These are phyloP conservation scores for Globisporangium solare DNA, from an alignment of 352 stramenopile genomes.

Conservation along the genomic window DNA sequence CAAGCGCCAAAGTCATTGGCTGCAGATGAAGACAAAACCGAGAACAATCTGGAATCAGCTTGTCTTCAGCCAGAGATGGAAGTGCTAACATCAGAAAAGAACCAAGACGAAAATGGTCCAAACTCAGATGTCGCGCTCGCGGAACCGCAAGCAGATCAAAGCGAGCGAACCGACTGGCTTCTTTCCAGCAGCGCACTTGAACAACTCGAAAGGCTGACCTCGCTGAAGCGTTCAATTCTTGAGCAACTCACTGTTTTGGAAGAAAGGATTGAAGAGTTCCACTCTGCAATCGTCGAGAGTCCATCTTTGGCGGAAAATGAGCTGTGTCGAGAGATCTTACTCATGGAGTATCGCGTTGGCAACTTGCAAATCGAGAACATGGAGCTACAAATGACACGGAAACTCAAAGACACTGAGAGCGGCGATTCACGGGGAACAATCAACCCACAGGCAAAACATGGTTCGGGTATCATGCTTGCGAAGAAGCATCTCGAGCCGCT, in stretches of 20 bases:
- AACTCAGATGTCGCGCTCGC: not conserved
- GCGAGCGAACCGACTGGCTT: too few relatives aligned
- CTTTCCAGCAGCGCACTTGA: not conserved
- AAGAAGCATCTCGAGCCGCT: not conserved
- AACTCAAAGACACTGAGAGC: conserved; percentile 22
- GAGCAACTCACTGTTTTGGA: conserved; percentile 13
- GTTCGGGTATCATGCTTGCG: too few relatives aligned
- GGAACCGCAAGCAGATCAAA: conserved; percentile 6
- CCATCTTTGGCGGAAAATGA: conserved; percentile 36
- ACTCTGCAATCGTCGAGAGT: conserved; percentile 38
- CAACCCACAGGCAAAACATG: too few relatives aligned
- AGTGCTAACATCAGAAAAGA: not conserved
- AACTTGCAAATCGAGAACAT: conserved; percentile 91
- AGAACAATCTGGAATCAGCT: not conserved
- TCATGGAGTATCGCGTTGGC: conserved; percentile 86
- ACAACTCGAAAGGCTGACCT: conserved; percentile 1
- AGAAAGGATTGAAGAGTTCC: conserved; percentile 58
- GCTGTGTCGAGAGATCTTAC: conserved; percentile 52
- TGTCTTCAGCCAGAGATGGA: conserved; percentile 3
- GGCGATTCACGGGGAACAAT: not conserved
- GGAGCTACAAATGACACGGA: conserved; percentile 57
- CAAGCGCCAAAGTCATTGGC: too few relatives aligned
- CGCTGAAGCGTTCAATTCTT: not conserved
- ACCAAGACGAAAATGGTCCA: conserved; percentile 1
- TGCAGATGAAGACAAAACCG: not conserved